Evolutionary conservation across 2,329 filamentous ascomycete genomes (phyloP).

Genomic region (Penicillium sp.): DNA sequence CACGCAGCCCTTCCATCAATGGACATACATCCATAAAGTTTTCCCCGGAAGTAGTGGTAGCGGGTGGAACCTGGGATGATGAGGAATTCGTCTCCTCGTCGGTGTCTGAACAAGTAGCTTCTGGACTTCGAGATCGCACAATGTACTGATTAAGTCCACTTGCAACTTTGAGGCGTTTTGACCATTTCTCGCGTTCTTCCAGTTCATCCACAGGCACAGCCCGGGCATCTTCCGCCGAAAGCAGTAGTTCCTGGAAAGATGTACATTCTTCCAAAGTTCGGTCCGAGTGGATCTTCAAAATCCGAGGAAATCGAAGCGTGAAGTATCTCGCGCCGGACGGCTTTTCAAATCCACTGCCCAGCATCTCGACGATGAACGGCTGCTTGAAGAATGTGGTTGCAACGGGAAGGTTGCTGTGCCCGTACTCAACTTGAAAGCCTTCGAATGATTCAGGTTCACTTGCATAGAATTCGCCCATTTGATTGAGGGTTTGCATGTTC

Average conservation of each 20-base stretch:
- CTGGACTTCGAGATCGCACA: conserved; percentile 24
- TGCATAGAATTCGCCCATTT: conserved; percentile 47
- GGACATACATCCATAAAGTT: not conserved
- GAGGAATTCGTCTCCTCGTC: not conserved
- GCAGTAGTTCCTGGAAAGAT: conserved; percentile 67
- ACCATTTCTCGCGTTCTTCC: conserved; percentile 62
- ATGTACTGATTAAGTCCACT: conserved; percentile 38
- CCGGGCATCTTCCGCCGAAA: conserved; percentile 59
- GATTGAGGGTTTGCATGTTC: conserved; percentile 52
- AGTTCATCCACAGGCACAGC: conserved; percentile 52
- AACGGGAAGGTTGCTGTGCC: conserved; percentile 34
- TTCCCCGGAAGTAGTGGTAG: not conserved
- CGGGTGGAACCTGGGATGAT: not conserved
- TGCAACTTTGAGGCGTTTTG: conserved; percentile 57
- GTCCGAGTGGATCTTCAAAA: conserved; percentile 76
- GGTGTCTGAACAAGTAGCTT: conserved; percentile 21
- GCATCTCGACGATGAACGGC: conserved; percentile 75
- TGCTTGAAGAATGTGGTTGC: conserved; percentile 58
- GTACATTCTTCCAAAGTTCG: conserved; percentile 66
- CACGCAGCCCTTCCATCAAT: not conserved
- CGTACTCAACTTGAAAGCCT: conserved; percentile 49
- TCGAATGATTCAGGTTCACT: conserved; percentile 35
- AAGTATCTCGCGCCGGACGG: conserved; percentile 67
- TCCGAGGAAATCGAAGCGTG: conserved; percentile 71
- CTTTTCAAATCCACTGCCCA: conserved; percentile 77